Evolutionary conservation across 2,329 filamentous ascomycete genomes (phyloP), one percentile per base, ranked within the genome.

Genomic region (Colletotrichum graminicola): DNA sequence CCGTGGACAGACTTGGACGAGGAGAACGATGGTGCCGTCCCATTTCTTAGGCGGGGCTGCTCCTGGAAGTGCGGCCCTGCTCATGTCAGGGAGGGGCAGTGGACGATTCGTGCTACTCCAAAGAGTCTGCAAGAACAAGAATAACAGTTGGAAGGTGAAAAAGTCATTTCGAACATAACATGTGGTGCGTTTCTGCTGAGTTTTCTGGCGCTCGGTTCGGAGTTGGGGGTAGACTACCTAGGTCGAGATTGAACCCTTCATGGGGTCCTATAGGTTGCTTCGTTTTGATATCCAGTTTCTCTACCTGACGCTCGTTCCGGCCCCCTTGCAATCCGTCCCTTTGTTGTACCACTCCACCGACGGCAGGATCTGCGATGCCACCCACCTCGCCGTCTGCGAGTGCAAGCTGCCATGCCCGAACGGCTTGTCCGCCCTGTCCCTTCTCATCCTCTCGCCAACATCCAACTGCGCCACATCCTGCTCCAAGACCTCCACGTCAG

Each of bases 321-420:
- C 79, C 0, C 88, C 88, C 68, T 85, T 80, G 69, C 87, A 87
- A 5, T 87, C 68, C 3, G 80, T 81, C 0, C 88, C 88, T 39
- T 84, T 82, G 70, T 87, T 83, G 72, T 84, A 88, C 82, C 87
- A 90, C 63, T 80, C 78, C 0, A 85, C 80, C 1, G 74, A 73
- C 0, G 87, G 85, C 23, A 91, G 73, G 47, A 91, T 73, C 75
- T 88, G 80, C 39, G 84, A 82, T 1, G 82, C 82, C 29, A 91
- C 86, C 88, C 89, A 91, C 72, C 89, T 82, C 18, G 87, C 89
- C n/a, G 89, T 91, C 52, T 83, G 84, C 0, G 89, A 83, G 73
- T 91, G 89, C 73, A 82, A 79, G 57, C 84, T 87, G 0, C 89
- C 89, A 65, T 88, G 81, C 0, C 89, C 88, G 75, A 90, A 89